These are phyloP conservation scores for Phytopythium mirpurense DNA, from an alignment of 352 stramenopile genomes.

Conservation along the genomic window DNA sequence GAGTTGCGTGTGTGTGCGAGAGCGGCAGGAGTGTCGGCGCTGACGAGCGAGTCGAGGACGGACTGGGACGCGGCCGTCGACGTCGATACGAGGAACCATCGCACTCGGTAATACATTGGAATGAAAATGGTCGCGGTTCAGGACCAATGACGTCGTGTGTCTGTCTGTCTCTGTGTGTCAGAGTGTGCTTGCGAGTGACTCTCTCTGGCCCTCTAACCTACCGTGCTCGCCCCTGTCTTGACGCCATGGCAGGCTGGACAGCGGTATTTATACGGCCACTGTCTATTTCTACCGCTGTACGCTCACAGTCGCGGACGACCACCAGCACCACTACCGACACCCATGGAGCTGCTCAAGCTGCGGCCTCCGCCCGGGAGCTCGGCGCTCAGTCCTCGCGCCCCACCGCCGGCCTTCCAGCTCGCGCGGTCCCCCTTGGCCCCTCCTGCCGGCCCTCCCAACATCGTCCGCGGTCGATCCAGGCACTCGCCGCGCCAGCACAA, in stretches of 20 bases:
- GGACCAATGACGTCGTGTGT: neutral
- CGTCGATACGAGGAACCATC: neutral
- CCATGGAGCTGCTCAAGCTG: neutral
- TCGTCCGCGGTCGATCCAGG: conserved; percentile 10
- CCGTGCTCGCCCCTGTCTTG: too few species aligned
- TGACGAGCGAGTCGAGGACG: too few species aligned
- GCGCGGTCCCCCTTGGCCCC: neutral
- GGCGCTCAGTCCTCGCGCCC: conserved; percentile 1
- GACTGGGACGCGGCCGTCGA: neutral
- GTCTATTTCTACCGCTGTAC: too few species aligned
- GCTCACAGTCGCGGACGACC: too few species aligned
- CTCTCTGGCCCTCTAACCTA: too few species aligned
- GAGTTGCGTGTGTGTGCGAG: neutral
- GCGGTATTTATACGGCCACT: too few species aligned
- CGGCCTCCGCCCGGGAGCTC: neutral
- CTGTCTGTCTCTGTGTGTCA: neutral
- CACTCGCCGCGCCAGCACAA: conserved; percentile 29
- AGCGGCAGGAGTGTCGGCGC: too few species aligned
- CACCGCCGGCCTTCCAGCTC: neutral
- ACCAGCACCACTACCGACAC: neutral
- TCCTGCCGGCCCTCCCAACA: neutral
- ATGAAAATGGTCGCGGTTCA: neutral
- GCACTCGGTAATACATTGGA: conserved; percentile 1
- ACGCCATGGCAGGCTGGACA: too few species aligned
- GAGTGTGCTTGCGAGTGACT: too few species aligned